Base-by-base conservation (phyloP, 495 filamentous ascomycete genomes). In the Wilcoxina mikolae region DNA sequence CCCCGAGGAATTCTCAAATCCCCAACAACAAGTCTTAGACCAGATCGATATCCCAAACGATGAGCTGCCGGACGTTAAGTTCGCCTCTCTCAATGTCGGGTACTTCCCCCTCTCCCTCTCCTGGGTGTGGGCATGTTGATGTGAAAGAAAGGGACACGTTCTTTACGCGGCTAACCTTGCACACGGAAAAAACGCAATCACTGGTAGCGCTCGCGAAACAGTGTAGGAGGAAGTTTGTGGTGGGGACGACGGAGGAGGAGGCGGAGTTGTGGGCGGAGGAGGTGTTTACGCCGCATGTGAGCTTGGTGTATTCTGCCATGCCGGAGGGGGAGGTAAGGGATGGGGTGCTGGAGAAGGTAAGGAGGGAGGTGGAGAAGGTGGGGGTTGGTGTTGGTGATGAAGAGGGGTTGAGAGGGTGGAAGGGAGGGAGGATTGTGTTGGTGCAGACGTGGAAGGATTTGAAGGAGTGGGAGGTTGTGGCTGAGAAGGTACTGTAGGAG, bases 91-190 rank as follows among this genome's bases (percentile, higher is more conserved):
- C 35, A 49, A 51, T 3, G 57, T 65, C 35, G 62, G 62, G 60
- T 63, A 20, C 22, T 60, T 45, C 22, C 10, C 29, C 22, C 18
- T n/a, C 3, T 28, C n/a, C 25, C 12, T 25, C 12, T 18, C 15
- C 17, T 25, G 5, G 17, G 4, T 9, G n/a, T 44, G n/a, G 10
- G 31, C 12, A 7, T 9, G 18, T 20, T 1, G 20, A 5, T 15
- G 2, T 42, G 26, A n/a, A 27, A 38, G 39, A 50, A 15, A 63
- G 60, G 26, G 53, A 65, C 33, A 65, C 57, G 5, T 65, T 58
- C 39, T 65, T 65, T 17, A 65, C 61, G 1, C 61, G 61, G 23
- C 49, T 63, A 1, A 65, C 62, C n/a, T 43, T 65, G 26, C 35
- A 52, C 43, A 29, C 65, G 1, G 55, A 60, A 46, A 59, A 51